These are phyloP conservation scores for Musa itinerans DNA, from an alignment of 176 grass and related monocot genomes.

Conservation along the genomic window DNA sequence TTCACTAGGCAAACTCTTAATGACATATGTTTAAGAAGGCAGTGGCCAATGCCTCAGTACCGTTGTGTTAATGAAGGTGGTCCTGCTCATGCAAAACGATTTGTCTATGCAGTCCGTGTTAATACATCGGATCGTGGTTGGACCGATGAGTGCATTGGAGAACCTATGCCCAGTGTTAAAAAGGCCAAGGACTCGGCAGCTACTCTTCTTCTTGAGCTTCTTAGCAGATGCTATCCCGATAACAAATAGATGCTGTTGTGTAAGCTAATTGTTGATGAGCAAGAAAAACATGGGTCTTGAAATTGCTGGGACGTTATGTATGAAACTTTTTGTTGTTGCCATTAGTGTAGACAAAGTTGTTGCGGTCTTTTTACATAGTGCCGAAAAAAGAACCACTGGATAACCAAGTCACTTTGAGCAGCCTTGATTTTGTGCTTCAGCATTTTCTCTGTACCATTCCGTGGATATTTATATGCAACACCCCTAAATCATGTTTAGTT, in stretches of 20 bases:
- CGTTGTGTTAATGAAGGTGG: constrained; percentile 80
- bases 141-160: constrained; percentile 92
- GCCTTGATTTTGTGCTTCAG: too few relatives aligned
- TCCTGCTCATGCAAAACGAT: constrained; percentile 90
- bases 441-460: too few relatives aligned
- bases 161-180: constrained; percentile 93
- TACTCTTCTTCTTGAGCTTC: constrained; percentile 81
- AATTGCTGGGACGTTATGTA: too few relatives aligned
- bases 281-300: too few relatives aligned
- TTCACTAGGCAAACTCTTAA: constrained; percentile 96
- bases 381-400: too few relatives aligned
- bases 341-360: too few relatives aligned
- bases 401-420: too few relatives aligned
- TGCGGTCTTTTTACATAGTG: too few relatives aligned
- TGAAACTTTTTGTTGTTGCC: too few relatives aligned
- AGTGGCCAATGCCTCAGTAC: constrained; percentile 98
- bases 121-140: constrained; percentile 78
- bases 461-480: too few relatives aligned
- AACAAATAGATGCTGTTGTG: constrained; percentile 5
- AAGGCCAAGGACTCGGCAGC: constrained; percentile 94
- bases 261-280: too few relatives aligned
- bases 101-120: constrained; percentile 72
- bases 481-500: too few relatives aligned
- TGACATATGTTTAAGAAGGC: constrained; percentile 84
- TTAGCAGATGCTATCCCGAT: constrained; percentile 49